Percentiles rank a stretch among this genome's conserved stretches.
phyloP scores from a whole-genome alignment of 2,329 filamentous ascomycete genomes.

The Thielaviopsis musarum region DNA sequence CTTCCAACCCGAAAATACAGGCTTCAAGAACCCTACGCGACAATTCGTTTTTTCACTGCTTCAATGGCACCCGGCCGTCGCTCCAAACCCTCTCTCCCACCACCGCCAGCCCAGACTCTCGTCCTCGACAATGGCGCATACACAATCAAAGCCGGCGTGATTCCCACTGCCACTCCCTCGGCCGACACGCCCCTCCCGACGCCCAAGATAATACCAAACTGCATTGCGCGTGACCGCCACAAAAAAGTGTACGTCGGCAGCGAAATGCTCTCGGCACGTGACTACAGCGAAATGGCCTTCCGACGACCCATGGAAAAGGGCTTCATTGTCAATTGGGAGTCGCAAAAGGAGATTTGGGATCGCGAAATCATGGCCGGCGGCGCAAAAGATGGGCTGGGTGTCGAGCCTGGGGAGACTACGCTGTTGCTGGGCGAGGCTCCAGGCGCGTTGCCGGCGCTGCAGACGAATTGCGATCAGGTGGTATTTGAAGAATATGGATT shows the following conservation, averaged over 20 bases:
- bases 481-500: constrained; percentile 97
- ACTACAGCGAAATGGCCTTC: constrained; percentile 80
- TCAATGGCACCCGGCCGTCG: constrained; percentile 33
- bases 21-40: background rate
- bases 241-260: constrained; percentile 64
- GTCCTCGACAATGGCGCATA: constrained; percentile 88
- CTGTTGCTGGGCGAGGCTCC: constrained; percentile 74
- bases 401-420: constrained; percentile 66
- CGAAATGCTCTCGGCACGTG: constrained; percentile 61
- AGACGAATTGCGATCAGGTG: constrained; percentile 87
- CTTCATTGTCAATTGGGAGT: constrained; percentile 92
- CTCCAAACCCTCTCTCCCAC: constrained; percentile 32
- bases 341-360: constrained; percentile 91
- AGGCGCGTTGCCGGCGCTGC: constrained; percentile 63
- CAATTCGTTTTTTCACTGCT: background rate
- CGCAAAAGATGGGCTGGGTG: constrained; percentile 41
- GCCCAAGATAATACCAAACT: constrained; percentile 70
- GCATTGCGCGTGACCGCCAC: constrained; percentile 67
- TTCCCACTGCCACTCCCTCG: constrained; percentile 25
- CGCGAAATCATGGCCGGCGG: constrained; percentile 57
- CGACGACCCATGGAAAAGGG: constrained; percentile 85
- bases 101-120: constrained; percentile 50
- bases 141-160: constrained; percentile 80
- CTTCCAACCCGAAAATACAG: no score
- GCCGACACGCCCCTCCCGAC: constrained; percentile 18